Conservation (phyloP, 768 basidiomycete species). For the Boletus patriciae region DNA sequence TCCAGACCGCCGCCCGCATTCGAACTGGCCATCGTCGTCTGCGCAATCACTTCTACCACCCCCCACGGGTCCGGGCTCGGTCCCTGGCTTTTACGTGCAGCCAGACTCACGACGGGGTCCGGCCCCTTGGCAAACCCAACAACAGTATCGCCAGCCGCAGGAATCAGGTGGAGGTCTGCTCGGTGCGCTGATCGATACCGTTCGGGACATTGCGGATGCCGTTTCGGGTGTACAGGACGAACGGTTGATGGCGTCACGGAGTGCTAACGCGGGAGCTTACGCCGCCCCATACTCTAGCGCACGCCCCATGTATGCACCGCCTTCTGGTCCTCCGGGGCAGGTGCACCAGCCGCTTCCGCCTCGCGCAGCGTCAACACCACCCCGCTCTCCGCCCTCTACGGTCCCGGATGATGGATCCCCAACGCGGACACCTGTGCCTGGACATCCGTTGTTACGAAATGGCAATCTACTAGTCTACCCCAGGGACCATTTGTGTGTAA, state of each 20-base stretch:
- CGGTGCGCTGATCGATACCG: conserved; percentile 26
- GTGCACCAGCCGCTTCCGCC: conserved; percentile 1
- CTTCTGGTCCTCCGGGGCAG: conserved; percentile 7
- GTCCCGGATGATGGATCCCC: conserved; percentile 57
- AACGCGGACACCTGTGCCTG: conserved; percentile 59
- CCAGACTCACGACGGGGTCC: conserved; percentile 14
- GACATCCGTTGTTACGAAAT: conserved; percentile 63
- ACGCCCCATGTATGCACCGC: conserved; percentile 7
- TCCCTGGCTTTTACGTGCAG: conserved; percentile 8
- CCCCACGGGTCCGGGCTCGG: background rate
- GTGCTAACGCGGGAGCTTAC: conserved; percentile 22
- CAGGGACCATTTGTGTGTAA: conserved; percentile 55
- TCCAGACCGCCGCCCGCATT: background rate
- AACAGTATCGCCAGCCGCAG: conserved; percentile 19
- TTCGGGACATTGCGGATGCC: conserved; percentile 29
- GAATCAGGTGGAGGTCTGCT: conserved; percentile 26
- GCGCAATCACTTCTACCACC: background rate
- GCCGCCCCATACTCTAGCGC: conserved; percentile 15
- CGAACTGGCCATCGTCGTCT: background rate
- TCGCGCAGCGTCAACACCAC: conserved; percentile 18
- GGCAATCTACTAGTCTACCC: conserved; percentile 73
- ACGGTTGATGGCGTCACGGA: conserved; percentile 9
- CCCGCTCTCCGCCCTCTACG: conserved; percentile 5
- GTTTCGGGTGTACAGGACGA: conserved; percentile 29
- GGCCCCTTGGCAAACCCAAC: conserved; percentile 24